Percentiles rank a stretch among this genome's conserved stretches.
phyloP scores from a whole-genome alignment of 2,329 filamentous ascomycete species.

The Canariomyces notabilis region DNA sequence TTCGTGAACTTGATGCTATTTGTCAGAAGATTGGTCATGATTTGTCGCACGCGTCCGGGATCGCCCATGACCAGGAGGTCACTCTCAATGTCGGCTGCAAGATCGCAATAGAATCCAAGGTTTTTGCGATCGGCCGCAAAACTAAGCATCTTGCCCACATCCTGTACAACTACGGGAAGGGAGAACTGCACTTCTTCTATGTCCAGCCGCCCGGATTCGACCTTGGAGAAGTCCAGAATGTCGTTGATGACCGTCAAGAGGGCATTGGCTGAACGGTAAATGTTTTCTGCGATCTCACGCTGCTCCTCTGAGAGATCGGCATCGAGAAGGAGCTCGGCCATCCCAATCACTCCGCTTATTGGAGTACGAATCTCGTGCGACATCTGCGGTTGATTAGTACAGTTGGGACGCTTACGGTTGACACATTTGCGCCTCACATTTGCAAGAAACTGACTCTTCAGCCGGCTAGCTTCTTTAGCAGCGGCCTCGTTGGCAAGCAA shows the following conservation, averaged over 20 bases:
- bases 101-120: constrained; percentile 63
- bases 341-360: constrained; percentile 75
- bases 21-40: constrained; percentile 73
- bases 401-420: not conserved
- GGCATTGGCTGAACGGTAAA: constrained; percentile 73
- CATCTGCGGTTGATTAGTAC: constrained; percentile 44
- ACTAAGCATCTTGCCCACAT: constrained; percentile 81
- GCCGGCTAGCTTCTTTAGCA: constrained; percentile 71
- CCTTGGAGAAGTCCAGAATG: constrained; percentile 84
- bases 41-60: constrained; percentile 76
- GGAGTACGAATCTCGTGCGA: constrained; percentile 75
- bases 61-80: constrained; percentile 81
- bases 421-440: constrained; percentile 40
- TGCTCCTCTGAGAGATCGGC: constrained; percentile 66
- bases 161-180: constrained; percentile 65
- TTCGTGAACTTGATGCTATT: constrained; percentile 73
- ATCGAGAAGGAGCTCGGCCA: constrained; percentile 69
- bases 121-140: constrained; percentile 80
- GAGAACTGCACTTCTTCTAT: constrained; percentile 80
- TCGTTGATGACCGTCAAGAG: constrained; percentile 86
- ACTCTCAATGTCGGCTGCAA: constrained; percentile 56
- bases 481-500: constrained; percentile 70
- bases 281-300: constrained; percentile 69
- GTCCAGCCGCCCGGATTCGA: constrained; percentile 70
- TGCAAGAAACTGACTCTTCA: constrained; percentile 75